These are phyloP conservation scores for Crithidia fasciculata DNA, from an alignment of 208 protist genomes.

Conservation along the genomic window DNA sequence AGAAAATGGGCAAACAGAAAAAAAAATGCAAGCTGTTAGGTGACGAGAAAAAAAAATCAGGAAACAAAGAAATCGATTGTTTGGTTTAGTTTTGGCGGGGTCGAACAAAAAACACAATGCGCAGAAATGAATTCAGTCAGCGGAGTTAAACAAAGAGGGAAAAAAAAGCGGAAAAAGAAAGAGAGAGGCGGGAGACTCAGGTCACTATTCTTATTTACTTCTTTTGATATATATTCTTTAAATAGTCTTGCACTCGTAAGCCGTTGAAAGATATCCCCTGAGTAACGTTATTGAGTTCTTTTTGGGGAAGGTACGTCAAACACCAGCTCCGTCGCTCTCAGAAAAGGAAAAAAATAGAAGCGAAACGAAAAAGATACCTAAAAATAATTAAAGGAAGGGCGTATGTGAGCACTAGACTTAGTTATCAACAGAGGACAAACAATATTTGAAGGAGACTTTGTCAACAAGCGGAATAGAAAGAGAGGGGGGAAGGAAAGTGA, in stretches of 20 bases:
- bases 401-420: too few species aligned
- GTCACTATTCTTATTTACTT: not conserved
- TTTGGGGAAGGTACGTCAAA: too few species aligned
- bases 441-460: too few species aligned
- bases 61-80: not conserved
- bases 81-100: too few species aligned
- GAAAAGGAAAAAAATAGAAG: conserved; percentile 1
- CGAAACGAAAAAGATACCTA: conserved; percentile 6
- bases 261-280: not conserved
- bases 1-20: not conserved
- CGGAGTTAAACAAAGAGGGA: not conserved
- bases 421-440: too few species aligned
- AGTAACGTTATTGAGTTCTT: not conserved
- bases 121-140: not conserved
- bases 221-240: too few species aligned
- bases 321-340: too few species aligned
- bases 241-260: too few species aligned
- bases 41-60: conserved; percentile 4
- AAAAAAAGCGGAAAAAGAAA: conserved; percentile 1
- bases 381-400: too few species aligned
- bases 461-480: too few species aligned
- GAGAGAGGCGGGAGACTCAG: not conserved
- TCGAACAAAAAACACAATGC: conserved; percentile 3
- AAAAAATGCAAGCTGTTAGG: not conserved
- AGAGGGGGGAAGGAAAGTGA: too few species aligned